Conservation (phyloP, 2,329 filamentous ascomycete species). For the Sporothrix schenckii region DNA sequence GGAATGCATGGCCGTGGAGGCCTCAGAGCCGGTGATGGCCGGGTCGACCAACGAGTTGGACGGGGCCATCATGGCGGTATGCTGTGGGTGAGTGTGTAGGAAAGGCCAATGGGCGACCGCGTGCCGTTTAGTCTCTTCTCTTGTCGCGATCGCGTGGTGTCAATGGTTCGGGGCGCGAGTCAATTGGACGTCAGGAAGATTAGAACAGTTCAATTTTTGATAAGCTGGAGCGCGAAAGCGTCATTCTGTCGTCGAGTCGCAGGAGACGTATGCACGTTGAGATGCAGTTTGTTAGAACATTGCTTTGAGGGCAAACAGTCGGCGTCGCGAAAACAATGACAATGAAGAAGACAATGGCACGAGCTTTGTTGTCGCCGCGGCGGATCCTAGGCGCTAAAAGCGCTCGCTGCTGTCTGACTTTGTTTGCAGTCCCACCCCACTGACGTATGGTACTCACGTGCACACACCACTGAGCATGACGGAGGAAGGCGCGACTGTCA, state of each 20-base stretch:
- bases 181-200: background rate
- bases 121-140: too few relatives aligned
- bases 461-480: background rate
- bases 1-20: conserved; percentile 1
- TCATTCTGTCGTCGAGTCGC: background rate
- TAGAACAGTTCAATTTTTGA: background rate
- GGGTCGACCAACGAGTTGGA: conserved; percentile 28
- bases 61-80: conserved; percentile 9
- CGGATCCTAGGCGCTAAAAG: conserved; percentile 18
- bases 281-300: background rate
- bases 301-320: background rate
- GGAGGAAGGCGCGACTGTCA: background rate
- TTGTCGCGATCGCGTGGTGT: conserved; percentile 8
- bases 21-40: conserved; percentile 25
- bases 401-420: background rate
- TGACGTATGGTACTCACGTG: conserved; percentile 26
- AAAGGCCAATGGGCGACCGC: background rate
- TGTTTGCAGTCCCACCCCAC: conserved; percentile 17
- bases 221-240: background rate
- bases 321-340: conserved; percentile 2
- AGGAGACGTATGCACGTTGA: background rate
- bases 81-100: background rate
- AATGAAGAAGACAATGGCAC: conserved; percentile 7
- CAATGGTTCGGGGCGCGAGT: background rate
- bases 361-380: conserved; percentile 11